Conservation (phyloP, 495 filamentous ascomycete species). For the Pyrenula aspistea region DNA sequence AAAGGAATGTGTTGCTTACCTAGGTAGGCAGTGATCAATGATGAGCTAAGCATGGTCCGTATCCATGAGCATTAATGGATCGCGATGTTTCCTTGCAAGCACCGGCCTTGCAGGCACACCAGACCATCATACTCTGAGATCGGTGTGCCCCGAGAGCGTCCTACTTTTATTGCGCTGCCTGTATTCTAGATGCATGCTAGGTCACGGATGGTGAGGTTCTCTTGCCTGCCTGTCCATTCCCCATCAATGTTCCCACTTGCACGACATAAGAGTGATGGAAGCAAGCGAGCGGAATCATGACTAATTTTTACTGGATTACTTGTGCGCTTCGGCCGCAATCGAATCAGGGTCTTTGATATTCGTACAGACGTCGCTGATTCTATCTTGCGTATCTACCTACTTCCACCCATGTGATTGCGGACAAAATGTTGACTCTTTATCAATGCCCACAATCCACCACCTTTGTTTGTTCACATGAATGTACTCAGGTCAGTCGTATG, state of each 20-base stretch:
- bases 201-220: background rate
- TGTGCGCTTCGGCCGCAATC: background rate
- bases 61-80: background rate
- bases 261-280: too few species aligned
- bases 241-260: too few species aligned
- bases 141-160: background rate
- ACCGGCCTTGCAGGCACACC: background rate
- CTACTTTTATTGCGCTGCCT: too few species aligned
- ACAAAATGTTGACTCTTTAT: background rate
- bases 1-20: too few species aligned
- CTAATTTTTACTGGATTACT: background rate
- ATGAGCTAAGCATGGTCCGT: background rate
- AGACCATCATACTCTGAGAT: background rate
- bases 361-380: background rate
- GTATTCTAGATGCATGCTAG: too few species aligned
- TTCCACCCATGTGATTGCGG: background rate
- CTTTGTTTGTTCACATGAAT: background rate
- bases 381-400: background rate
- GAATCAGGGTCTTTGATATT: too few species aligned
- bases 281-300: background rate
- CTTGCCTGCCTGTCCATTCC: background rate
- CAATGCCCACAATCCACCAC: background rate
- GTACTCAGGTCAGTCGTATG: background rate
- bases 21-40: background rate
- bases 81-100: background rate